phyloP scores from a whole-genome alignment of 2,329 filamentous ascomycete genomes.

The Penicillium sp. region DNA sequence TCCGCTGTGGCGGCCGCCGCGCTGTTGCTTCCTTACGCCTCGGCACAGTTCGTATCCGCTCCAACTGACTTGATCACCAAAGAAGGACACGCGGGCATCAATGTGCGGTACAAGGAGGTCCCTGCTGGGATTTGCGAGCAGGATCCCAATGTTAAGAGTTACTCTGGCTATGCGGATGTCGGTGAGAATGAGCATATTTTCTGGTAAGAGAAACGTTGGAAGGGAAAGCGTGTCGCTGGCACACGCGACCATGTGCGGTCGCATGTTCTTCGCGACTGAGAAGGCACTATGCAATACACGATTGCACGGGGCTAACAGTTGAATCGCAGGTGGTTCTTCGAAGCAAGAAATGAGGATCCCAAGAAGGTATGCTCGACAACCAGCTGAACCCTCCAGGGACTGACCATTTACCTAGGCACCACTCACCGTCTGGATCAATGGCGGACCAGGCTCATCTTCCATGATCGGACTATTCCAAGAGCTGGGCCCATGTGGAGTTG shows the following conservation, averaged over 20 bases:
- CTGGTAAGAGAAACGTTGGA: slow-evolving; percentile 11
- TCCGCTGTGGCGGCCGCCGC: slow-evolving; percentile 1
- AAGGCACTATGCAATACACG: not conserved
- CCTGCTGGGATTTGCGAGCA: slow-evolving; percentile 24
- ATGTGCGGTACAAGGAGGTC: slow-evolving; percentile 24
- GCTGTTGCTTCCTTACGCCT: slow-evolving; percentile 6
- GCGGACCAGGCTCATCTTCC: slow-evolving; percentile 32
- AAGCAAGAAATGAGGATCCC: slow-evolving; percentile 18
- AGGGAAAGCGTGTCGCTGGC: too few species aligned
- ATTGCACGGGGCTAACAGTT: not conserved
- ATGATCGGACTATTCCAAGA: slow-evolving; percentile 41
- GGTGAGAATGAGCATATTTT: slow-evolving; percentile 25
- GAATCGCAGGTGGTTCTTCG: slow-evolving; percentile 20
- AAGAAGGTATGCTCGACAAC: slow-evolving; percentile 7
- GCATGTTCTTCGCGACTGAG: not conserved
- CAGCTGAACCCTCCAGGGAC: not conserved
- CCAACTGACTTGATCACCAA: slow-evolving; percentile 21
- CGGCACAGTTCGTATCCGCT: slow-evolving; percentile 20
- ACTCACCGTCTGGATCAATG: slow-evolving; percentile 31
- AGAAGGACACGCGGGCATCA: slow-evolving; percentile 17
- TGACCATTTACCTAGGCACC: slow-evolving; percentile 8
- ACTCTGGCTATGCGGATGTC: slow-evolving; percentile 26
- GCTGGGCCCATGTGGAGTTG: slow-evolving; percentile 33
- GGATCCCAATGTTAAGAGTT: slow-evolving; percentile 24
- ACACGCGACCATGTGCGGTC: not conserved